Conservation (phyloP, 352 stramenopile species). For the Phytophthora citricola region DNA sequence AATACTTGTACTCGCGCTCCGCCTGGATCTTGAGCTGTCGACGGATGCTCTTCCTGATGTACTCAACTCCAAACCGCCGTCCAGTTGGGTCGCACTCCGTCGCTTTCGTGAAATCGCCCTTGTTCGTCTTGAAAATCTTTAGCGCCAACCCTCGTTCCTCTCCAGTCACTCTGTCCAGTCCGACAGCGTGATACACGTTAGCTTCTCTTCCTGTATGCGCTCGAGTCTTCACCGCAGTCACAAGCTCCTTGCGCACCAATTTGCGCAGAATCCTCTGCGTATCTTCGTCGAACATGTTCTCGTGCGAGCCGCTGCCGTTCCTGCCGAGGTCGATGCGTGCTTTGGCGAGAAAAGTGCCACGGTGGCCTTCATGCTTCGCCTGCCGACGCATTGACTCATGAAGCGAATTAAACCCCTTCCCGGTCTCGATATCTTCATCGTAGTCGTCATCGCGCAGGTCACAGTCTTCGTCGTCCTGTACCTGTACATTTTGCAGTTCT, state of each 20-base stretch:
- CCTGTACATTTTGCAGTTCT: slow-evolving; percentile 1
- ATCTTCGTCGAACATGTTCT: slow-evolving; percentile 62
- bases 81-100: slow-evolving; percentile 58
- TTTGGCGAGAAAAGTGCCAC: slow-evolving; percentile 15
- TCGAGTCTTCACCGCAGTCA: slow-evolving; percentile 50
- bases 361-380: slow-evolving; percentile 33
- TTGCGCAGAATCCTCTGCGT: slow-evolving; percentile 56
- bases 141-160: slow-evolving; percentile 39
- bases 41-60: slow-evolving; percentile 66
- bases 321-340: slow-evolving; percentile 29
- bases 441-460: slow-evolving; percentile 31
- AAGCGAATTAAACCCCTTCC: slow-evolving; percentile 33
- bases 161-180: slow-evolving; percentile 26
- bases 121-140: slow-evolving; percentile 81
- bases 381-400: slow-evolving; percentile 45
- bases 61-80: slow-evolving; percentile 57
- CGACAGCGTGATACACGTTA: slow-evolving; percentile 60
- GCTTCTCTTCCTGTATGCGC: slow-evolving; percentile 57
- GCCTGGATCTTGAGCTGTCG: slow-evolving; percentile 63
- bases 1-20: slow-evolving; percentile 58
- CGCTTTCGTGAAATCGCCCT: slow-evolving; percentile 55
- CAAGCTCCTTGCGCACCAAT: slow-evolving; percentile 46
- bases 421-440: slow-evolving; percentile 19
- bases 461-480: slow-evolving; percentile 18
- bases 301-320: slow-evolving; percentile 40